Evolutionary conservation across 1,284 basidiomycete genomes (phyloP).

Genomic region (Cryptococcus sp.): DNA sequence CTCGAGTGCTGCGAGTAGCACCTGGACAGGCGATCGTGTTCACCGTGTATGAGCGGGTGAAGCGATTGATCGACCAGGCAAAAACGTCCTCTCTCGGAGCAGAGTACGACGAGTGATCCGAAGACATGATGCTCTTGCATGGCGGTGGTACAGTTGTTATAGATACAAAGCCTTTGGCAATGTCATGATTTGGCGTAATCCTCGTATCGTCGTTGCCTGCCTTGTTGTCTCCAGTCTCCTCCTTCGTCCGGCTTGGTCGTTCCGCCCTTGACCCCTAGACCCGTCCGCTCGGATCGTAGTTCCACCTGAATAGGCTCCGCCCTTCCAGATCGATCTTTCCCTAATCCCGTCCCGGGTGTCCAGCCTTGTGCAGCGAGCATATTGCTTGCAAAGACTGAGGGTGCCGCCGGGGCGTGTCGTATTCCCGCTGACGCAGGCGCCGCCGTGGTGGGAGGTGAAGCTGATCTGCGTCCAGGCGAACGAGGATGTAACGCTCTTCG

Average conservation of each 20-base stretch:
- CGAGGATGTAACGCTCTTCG: conserved; percentile 16
- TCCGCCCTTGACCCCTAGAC: conserved; percentile 23
- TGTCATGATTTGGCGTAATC: conserved; percentile 3
- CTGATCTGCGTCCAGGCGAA: background rate
- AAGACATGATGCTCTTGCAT: background rate
- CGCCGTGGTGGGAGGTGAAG: background rate
- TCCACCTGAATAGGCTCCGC: conserved; percentile 26
- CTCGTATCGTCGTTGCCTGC: conserved; percentile 29
- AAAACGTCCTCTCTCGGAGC: conserved; percentile 51
- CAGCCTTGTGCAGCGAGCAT: conserved; percentile 39
- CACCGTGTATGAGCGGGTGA: conserved; percentile 71
- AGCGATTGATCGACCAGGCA: conserved; percentile 64
- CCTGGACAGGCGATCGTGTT: conserved; percentile 65
- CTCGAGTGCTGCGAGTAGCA: conserved; percentile 90
- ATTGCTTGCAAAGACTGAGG: conserved; percentile 14
- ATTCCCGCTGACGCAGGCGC: too few species aligned
- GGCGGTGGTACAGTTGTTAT: background rate
- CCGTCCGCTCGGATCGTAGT: conserved; percentile 24
- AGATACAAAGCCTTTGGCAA: background rate
- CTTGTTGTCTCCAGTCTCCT: conserved; percentile 32
- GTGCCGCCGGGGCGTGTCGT: background rate
- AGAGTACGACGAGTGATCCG: conserved; percentile 32
- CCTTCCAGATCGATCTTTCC: conserved; percentile 25
- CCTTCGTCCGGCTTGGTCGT: conserved; percentile 3
- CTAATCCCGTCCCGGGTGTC: conserved; percentile 33